These are phyloP conservation scores for Glycine tomentella DNA, from an alignment of 306 rosid species.

Conservation along the genomic window DNA sequence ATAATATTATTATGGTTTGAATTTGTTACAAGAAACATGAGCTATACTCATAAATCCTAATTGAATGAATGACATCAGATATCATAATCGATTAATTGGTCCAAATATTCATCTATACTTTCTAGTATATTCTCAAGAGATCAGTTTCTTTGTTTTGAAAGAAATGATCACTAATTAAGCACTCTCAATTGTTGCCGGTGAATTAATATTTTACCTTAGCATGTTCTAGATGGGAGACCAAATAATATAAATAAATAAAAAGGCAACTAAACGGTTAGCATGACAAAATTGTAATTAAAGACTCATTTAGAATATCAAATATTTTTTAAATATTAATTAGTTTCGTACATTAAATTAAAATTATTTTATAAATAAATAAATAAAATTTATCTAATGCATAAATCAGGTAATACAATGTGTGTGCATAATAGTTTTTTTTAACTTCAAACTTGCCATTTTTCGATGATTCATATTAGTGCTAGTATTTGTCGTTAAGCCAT, in stretches of 20 bases:
- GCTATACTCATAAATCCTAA: neutral
- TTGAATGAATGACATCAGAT: slow-evolving; percentile 15
- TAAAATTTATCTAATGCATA: neutral
- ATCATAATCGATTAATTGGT: neutral
- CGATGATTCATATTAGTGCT: neutral
- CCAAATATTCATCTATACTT: slow-evolving; percentile 16
- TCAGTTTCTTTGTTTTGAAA: slow-evolving; percentile 20
- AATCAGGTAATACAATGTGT: no score
- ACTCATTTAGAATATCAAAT: neutral
- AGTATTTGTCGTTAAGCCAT: neutral
- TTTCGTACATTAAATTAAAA: neutral
- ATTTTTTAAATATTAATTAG: neutral
- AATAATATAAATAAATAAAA: neutral
- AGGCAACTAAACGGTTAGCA: neutral
- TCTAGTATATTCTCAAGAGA: neutral
- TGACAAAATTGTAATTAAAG: neutral
- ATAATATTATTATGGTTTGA: neutral
- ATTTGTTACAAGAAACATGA: neutral
- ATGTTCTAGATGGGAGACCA: neutral
- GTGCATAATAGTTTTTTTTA: no score
- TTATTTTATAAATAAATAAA: neutral
- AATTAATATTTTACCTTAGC: neutral
- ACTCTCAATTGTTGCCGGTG: neutral
- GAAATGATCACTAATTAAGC: slow-evolving; percentile 32
- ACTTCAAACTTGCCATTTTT: no score